Evolutionary conservation across 139 green algal species (phyloP).

Genomic region (Coccomyxa sp.): DNA sequence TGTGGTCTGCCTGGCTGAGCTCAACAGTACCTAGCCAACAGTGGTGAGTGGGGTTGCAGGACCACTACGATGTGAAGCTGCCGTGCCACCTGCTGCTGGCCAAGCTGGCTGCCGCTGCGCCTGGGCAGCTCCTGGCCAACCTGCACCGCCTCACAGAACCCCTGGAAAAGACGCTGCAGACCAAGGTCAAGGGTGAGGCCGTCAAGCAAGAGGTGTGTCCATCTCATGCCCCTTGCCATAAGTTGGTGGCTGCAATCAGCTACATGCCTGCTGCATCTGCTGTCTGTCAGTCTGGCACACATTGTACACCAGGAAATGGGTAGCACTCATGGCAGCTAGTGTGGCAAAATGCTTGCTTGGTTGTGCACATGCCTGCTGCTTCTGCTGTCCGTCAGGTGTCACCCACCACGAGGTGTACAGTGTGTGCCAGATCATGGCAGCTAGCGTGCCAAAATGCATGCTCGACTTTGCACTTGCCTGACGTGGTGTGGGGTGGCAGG

Average conservation of each 20-base stretch:
- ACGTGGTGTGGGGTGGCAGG: conserved; percentile 25
- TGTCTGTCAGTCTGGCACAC: too few species aligned
- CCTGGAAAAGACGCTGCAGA: conserved; percentile 86
- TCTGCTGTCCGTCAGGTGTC: not conserved
- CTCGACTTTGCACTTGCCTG: not conserved
- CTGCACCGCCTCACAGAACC: conserved; percentile 75
- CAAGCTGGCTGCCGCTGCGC: conserved; percentile 64
- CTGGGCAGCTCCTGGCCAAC: conserved; percentile 38
- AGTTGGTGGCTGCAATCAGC: not conserved
- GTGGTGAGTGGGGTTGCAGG: conserved; percentile 46
- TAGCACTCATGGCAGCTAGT: not conserved
- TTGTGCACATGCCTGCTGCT: not conserved
- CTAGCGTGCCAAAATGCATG: too few species aligned
- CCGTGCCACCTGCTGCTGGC: conserved; percentile 73
- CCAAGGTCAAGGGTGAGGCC: conserved; percentile 81
- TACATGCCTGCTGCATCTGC: not conserved
- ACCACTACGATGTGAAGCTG: conserved; percentile 89
- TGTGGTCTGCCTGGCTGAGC: too few species aligned
- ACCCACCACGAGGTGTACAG: too few species aligned
- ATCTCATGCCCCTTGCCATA: not conserved
- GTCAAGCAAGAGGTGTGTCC: conserved; percentile 92
- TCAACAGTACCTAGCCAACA: too few species aligned
- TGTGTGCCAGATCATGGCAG: too few species aligned
- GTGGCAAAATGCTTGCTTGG: not conserved
- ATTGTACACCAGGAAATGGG: too few species aligned